These are phyloP conservation scores for Arabis alpina DNA, from an alignment of 345 rosid genomes.

Conservation along the genomic window DNA sequence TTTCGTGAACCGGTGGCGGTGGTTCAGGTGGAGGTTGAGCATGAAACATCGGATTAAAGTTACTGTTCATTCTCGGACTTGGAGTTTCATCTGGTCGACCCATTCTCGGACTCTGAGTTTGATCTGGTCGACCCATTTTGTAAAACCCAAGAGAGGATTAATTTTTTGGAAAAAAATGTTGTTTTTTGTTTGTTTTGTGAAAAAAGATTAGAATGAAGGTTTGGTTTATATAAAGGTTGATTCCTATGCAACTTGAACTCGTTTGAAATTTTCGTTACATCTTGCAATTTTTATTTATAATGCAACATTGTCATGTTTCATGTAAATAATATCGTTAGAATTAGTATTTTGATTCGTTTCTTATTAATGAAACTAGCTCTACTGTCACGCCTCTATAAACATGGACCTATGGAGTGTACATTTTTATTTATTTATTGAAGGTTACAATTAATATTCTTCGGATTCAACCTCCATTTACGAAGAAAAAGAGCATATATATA, in stretches of 20 bases:
- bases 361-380: slow-evolving; percentile 10
- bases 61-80: slow-evolving; percentile 31
- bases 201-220: slow-evolving; percentile 9
- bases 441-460: neutral
- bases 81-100: slow-evolving; percentile 7
- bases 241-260: slow-evolving; percentile 16
- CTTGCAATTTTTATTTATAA: slow-evolving; percentile 3
- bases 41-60: slow-evolving; percentile 27
- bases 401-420: slow-evolving; percentile 21
- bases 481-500: neutral
- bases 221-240: slow-evolving; percentile 28
- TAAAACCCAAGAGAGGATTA: neutral
- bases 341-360: neutral
- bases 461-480: neutral
- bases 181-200: neutral
- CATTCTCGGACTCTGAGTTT: no score
- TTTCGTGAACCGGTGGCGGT: slow-evolving; percentile 23
- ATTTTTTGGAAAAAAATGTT: neutral
- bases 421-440: neutral
- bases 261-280: slow-evolving; percentile 27
- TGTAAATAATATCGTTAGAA: neutral
- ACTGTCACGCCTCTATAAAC: slow-evolving; percentile 20
- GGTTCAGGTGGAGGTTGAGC: slow-evolving; percentile 12
- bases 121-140: slow-evolving; percentile 37
- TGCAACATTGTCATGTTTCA: neutral